Evolutionary conservation across 805 yeast genomes (phyloP), one percentile per base, ranked within the genome.

Genomic region (Yarrowia sp.): DNA sequence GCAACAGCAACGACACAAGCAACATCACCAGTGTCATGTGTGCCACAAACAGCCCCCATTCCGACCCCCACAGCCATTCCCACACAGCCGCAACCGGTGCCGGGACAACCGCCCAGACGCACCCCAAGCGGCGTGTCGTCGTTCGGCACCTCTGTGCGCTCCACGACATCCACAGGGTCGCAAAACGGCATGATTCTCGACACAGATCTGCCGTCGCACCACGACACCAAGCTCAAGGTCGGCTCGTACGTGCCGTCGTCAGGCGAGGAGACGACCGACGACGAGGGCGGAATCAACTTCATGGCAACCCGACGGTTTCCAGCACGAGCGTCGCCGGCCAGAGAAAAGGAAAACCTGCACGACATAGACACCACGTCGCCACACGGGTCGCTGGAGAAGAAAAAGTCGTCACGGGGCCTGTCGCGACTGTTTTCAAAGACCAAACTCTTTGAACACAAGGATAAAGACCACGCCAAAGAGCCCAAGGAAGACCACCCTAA

Each of bases 401-500:
- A 58, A n/a, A 58, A 58, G 32, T 41, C 51, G 30, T 32, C 49
- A n/a, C 28, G 63, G 2, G 65, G 65, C 16, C 46, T 62, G 16
- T 62, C 65, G 5, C 36, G 63, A 14, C 64, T 62, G 22, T 52
- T 62, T 14, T 62, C 65, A 5, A 49, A 58, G n/a, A 58, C 63
- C 6, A 58, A 58, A 24, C 51, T 58, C 41, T 58, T 58, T 4
- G 51, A 41, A 32, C 38, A 41, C 38, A 56, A 56, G 28, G 62
- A 56, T 12, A 56, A 56, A 30, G 49, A 40, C 8, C 26, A 41
- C 32, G 9, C n/a, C n/a, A n/a, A n/a, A n/a, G n/a, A 26, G 8
- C 8, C n/a, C 28, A 41, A 32, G 24, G 63, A 58, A 5, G 38
- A 40, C n/a, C 36, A 28, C 8, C 32, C 49, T 30, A 41, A 41